Evolutionary conservation across 257 asterid genomes (phyloP), one percentile per base, ranked within the genome.

Genomic region (Coffea canephora): DNA sequence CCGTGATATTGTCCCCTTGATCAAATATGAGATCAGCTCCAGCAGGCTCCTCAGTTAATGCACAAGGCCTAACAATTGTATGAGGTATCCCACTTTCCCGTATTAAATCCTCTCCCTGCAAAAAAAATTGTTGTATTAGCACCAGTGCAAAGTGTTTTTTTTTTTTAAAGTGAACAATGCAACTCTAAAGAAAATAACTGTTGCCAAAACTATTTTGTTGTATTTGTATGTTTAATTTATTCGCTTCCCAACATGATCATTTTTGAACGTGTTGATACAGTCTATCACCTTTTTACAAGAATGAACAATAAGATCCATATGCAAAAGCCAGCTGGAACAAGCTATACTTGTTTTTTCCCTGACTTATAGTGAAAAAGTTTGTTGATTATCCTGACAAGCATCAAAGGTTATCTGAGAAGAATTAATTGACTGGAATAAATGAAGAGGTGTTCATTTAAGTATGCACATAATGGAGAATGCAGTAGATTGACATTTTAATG

Each of bases 11-110:
- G 88, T 95, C 99, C 78, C 98, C 99, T 87, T 94, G 97, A 19
- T 93, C 99, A 75, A 94, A 93, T 55, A 93, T 87, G 81, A 96
- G 96, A 87, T 96, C 97, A 82, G 99, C 98, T 78, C 99, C 97
- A 34, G 99, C 98, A 77, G 99, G 97, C 84, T 95, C 99, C 87
- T 95, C 99, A 1, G 99, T 95, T 83, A 95, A 87, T 77, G 98
- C 98, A 87, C 99, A 96, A 25, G 98, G 99, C 85, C 99, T 88
- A 59, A 95, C 89, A 73, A 95, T 92, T 55, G 99, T 77, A 77
- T 89, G 90, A n/a, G 99, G 97, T 66, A 95, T 87, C 36, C 97
- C 97, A 79, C 98, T 93, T 87, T 91, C 97, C 69, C 97, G 87
- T 74, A 95, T 87, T 89, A 91, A 78, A 88, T 92, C 98, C 85